Evolutionary conservation across 345 rosid genomes (phyloP).

Genomic region (Rhodomyrtus tomentosa): DNA sequence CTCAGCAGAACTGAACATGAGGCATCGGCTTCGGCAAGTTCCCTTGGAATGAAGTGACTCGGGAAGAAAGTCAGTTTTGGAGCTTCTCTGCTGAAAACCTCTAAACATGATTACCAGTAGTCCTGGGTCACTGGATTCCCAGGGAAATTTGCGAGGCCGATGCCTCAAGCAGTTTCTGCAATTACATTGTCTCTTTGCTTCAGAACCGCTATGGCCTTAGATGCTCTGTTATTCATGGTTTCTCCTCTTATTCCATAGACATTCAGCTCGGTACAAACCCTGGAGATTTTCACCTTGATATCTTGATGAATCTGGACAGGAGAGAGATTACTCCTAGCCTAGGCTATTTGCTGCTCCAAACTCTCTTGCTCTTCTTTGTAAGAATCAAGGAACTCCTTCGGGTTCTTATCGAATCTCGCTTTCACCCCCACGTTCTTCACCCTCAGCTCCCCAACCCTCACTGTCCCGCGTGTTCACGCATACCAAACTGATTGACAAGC

Average conservation of each 20-base stretch:
- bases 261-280: no score
- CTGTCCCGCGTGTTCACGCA: slow-evolving; percentile 91
- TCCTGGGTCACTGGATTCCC: slow-evolving; percentile 43
- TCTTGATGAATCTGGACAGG: slow-evolving; percentile 73
- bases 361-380: slow-evolving; percentile 69
- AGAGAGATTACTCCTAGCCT: slow-evolving; percentile 52
- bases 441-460: slow-evolving; percentile 72
- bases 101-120: no score
- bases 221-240: no score
- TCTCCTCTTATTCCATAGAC: slow-evolving; percentile 78
- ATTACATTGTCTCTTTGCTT: slow-evolving; percentile 30
- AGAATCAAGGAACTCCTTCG: slow-evolving; percentile 69
- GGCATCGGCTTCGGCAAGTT: no score
- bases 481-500: slow-evolving; percentile 76
- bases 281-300: no score
- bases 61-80: no score
- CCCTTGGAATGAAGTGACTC: no score
- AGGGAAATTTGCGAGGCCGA: slow-evolving; percentile 80
- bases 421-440: slow-evolving; percentile 85
- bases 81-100: no score
- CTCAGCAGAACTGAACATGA: no score
- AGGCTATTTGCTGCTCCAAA: slow-evolving; percentile 59
- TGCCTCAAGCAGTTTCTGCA: slow-evolving; percentile 86
- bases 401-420: slow-evolving; percentile 57
- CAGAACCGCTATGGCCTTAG: no score